Evolutionary conservation across 192 early-diverging fungal genomes (phyloP).

Genomic region (Lobosporangium transversale): DNA sequence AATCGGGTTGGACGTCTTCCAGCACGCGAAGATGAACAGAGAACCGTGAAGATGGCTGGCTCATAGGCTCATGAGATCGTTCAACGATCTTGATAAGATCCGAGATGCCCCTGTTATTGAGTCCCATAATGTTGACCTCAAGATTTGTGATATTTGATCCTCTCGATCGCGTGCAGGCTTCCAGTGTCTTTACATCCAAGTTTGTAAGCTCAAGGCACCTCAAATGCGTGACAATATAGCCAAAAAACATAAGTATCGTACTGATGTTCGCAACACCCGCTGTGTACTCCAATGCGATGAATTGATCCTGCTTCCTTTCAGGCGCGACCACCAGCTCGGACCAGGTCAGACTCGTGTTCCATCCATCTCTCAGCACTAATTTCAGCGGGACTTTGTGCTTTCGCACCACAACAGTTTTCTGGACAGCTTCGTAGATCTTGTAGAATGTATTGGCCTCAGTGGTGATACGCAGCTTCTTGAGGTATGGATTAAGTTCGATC

Average conservation of each 20-base stretch:
- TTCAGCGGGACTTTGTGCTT: not conserved
- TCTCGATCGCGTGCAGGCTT: constrained; percentile 18
- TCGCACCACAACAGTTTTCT: not conserved
- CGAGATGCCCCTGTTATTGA: constrained; percentile 5
- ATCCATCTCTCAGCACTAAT: not conserved
- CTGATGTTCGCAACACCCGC: constrained; percentile 3
- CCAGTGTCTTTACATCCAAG: constrained; percentile 14
- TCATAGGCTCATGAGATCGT: constrained; percentile 11
- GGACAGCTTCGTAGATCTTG: constrained; percentile 15
- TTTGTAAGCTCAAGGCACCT: constrained; percentile 15
- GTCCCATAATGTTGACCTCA: constrained; percentile 11
- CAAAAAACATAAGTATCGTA: constrained; percentile 17
- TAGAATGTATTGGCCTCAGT: constrained; percentile 11
- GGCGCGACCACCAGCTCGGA: not conserved
- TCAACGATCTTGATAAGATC: constrained; percentile 10
- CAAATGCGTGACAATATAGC: constrained; percentile 15
- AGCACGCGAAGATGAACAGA: constrained; percentile 1
- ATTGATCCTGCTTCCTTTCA: not conserved
- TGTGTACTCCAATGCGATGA: constrained; percentile 9
- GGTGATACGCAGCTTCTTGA: constrained; percentile 11
- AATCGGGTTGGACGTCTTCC: constrained; percentile 1
- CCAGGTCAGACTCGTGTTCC: constrained; percentile 8
- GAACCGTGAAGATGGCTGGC: constrained; percentile 10
- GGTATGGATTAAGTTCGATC: constrained; percentile 10
- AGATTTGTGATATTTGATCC: constrained; percentile 11